Evolutionary conservation across 2,329 filamentous ascomycete species (phyloP).

Genomic region (Penicillium capsulatum): DNA sequence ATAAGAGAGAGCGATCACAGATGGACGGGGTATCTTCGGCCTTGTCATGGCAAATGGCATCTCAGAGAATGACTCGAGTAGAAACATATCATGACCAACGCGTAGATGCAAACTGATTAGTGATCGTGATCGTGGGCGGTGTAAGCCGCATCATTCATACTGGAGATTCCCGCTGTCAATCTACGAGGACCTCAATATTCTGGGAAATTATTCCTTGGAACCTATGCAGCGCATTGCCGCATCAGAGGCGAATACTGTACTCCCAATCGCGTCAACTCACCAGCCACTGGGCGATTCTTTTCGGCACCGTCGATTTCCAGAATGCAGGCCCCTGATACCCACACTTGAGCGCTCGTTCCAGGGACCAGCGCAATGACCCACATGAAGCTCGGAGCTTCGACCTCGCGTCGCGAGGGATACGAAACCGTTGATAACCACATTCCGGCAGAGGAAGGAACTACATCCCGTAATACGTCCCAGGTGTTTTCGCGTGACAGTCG

Average conservation of each 20-base stretch:
- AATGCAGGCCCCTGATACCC: conserved; percentile 1
- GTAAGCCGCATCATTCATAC: no score
- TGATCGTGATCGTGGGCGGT: no score
- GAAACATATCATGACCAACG: no score
- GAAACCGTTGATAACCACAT: conserved; percentile 6
- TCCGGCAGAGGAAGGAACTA: conserved; percentile 4
- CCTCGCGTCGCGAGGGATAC: conserved; percentile 9
- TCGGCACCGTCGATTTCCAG: neutral
- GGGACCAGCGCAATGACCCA: conserved; percentile 4
- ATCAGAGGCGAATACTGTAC: no score
- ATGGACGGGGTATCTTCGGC: no score
- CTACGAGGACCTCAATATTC: no score
- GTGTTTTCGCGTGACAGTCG: neutral
- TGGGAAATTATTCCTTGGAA: no score
- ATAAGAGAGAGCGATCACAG: neutral
- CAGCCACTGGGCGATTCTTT: neutral
- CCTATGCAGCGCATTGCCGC: no score
- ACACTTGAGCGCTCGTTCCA: conserved; percentile 1
- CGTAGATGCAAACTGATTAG: no score
- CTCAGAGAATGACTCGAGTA: no score
- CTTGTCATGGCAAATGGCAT: no score
- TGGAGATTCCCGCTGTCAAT: no score
- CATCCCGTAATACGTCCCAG: neutral
- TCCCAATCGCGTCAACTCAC: neutral
- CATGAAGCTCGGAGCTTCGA: conserved; percentile 3